Percentiles rank a stretch among this genome's conserved stretches.
Evolutionary conservation across 2,329 filamentous ascomycete species (phyloP).

Genomic region (Ambrosiella beaveri): DNA sequence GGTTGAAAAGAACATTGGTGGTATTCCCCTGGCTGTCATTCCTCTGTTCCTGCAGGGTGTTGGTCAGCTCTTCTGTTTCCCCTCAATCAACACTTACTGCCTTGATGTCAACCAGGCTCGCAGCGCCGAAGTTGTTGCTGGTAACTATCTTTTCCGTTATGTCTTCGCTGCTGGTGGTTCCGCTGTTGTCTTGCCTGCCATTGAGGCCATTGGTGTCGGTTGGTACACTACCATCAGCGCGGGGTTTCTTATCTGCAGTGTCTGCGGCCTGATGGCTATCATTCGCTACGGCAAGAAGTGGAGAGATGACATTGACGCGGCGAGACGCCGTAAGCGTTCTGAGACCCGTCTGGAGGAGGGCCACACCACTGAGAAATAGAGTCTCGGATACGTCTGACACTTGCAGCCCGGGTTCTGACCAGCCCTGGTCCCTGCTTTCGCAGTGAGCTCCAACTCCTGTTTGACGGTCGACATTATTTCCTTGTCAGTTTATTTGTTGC

Average conservation of each 20-base stretch:
- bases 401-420: background rate
- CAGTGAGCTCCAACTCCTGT: too few relatives aligned
- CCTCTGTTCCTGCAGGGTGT: constrained; percentile 61
- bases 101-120: constrained; percentile 61
- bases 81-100: constrained; percentile 63
- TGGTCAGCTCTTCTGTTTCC: constrained; percentile 59
- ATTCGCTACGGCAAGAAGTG: constrained; percentile 25
- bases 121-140: constrained; percentile 58
- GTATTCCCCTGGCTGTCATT: constrained; percentile 45
- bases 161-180: constrained; percentile 54
- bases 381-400: background rate
- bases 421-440: background rate
- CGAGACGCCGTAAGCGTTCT: constrained; percentile 3
- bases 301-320: constrained; percentile 21
- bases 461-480: background rate
- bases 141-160: constrained; percentile 66
- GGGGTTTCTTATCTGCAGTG: constrained; percentile 20
- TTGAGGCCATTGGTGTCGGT: constrained; percentile 59
- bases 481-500: background rate
- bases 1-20: constrained; percentile 31
- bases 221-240: constrained; percentile 57
- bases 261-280: constrained; percentile 16
- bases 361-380: background rate
- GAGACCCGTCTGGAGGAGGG: constrained; percentile 4
- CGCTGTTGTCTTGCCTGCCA: constrained; percentile 54